phyloP scores from a whole-genome alignment of 345 rosid genomes.

The Eutrema heterophyllum region DNA sequence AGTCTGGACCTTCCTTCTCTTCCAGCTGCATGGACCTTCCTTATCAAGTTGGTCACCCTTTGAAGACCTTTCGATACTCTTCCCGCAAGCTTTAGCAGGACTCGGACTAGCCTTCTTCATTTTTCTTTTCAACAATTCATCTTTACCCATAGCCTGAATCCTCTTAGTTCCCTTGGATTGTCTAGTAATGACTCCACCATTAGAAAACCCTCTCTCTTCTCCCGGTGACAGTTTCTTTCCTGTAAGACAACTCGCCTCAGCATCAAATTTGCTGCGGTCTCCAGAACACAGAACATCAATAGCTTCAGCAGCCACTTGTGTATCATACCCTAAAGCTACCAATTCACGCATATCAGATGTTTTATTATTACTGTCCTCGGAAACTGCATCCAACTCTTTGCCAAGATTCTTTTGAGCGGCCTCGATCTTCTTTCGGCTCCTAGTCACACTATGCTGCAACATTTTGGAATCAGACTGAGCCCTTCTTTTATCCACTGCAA shows the following conservation, averaged over 20 bases:
- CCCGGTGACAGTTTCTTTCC: conserved; percentile 28
- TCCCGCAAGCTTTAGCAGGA: conserved; percentile 27
- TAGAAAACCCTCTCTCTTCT: conserved; percentile 26
- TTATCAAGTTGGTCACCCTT: conserved; percentile 26
- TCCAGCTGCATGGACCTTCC: neutral
- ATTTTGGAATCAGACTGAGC: conserved; percentile 49
- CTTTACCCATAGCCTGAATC: conserved; percentile 32
- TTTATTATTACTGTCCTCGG: conserved; percentile 19
- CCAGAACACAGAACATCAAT: conserved; percentile 60
- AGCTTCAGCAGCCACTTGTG: conserved; percentile 83
- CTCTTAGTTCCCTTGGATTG: conserved; percentile 41
- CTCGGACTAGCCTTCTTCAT: conserved; percentile 38
- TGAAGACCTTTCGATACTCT: conserved; percentile 9
- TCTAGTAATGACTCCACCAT: conserved; percentile 32
- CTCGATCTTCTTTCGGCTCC: conserved; percentile 22
- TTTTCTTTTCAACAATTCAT: conserved; percentile 30
- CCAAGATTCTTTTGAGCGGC: conserved; percentile 49
- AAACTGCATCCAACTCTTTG: conserved; percentile 42
- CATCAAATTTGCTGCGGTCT: conserved; percentile 27
- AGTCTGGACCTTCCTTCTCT: conserved; percentile 20
- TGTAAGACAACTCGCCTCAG: conserved; percentile 22
- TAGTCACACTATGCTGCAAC: conserved; percentile 23
- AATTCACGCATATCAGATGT: conserved; percentile 21
- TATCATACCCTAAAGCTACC: conserved; percentile 50
- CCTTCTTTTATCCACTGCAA: conserved; percentile 31